Percentiles rank a stretch among this genome's conserved stretches.
Conservation (phyloP, 345 rosid species). For the Cardamine occulta region DNA sequence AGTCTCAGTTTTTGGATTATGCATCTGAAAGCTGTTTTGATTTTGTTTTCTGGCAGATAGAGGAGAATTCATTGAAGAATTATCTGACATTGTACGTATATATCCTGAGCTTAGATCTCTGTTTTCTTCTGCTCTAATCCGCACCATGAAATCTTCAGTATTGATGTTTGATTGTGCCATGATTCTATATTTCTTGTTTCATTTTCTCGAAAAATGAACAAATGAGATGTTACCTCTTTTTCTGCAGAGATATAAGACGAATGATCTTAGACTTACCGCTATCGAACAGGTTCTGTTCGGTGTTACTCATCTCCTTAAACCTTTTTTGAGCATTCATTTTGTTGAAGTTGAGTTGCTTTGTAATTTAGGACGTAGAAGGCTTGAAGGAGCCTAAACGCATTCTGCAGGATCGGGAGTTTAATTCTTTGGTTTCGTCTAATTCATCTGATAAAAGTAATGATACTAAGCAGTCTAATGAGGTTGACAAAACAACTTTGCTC, state of each 20-base stretch:
- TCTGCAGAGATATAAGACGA: conserved; percentile 62
- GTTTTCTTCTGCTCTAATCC: not conserved
- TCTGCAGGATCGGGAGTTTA: conserved; percentile 55
- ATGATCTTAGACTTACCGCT: conserved; percentile 53
- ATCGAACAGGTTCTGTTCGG: conserved; percentile 48
- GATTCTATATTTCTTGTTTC: not conserved
- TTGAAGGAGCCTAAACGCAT: conserved; percentile 65
- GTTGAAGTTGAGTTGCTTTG: conserved; percentile 34
- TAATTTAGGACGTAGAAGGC: conserved; percentile 59
- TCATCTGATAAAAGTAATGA: conserved; percentile 39
- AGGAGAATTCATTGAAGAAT: conserved; percentile 67
- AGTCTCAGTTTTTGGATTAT: conserved; percentile 21
- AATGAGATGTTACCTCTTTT: conserved; percentile 31
- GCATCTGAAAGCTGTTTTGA: conserved; percentile 23
- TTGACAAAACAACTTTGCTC: conserved; percentile 34
- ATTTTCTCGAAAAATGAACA: conserved; percentile 1
- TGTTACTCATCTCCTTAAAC: not conserved
- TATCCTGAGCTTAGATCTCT: not conserved
- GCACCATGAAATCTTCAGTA: not conserved
- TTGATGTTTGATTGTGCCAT: conserved; percentile 12
- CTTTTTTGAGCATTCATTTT: conserved; percentile 17
- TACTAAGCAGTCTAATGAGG: conserved; percentile 37
- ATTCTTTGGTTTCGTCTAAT: conserved; percentile 45
- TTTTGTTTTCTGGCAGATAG: conserved; percentile 56
- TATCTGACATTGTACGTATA: conserved; percentile 59